These are phyloP conservation scores for Rhynchospora tenuis DNA, from an alignment of 176 grass and related monocot species.

Conservation along the genomic window DNA sequence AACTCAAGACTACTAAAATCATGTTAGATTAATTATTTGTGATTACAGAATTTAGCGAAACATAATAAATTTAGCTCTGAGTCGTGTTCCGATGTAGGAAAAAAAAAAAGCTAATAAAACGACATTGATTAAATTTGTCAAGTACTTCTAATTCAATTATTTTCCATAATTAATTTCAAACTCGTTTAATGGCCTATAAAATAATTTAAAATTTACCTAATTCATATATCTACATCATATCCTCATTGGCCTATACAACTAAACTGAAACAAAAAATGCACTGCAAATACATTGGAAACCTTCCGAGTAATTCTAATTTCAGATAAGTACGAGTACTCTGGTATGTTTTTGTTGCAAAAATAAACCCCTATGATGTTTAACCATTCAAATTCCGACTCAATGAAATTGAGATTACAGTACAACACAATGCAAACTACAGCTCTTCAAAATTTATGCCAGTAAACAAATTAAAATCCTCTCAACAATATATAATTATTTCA, in stretches of 20 bases:
- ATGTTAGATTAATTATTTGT: too few species aligned
- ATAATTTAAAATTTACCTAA: not conserved
- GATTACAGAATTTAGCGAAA: too few species aligned
- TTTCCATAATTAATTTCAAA: not conserved
- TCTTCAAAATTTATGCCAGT: not conserved
- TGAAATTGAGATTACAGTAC: not conserved
- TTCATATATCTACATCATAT: not conserved
- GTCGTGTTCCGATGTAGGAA: too few species aligned
- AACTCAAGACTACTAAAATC: too few species aligned
- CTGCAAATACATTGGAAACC: not conserved
- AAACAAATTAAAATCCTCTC: not conserved
- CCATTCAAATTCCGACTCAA: too few species aligned
- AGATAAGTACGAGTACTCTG: too few species aligned
- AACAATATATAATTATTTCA: not conserved
- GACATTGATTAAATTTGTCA: too few species aligned
- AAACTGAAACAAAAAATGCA: not conserved
- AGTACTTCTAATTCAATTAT: too few species aligned
- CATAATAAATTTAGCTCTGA: too few species aligned
- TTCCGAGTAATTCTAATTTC: not conserved
- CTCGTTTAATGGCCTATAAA: not conserved
- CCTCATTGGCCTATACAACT: not conserved
- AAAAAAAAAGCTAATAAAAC: too few species aligned
- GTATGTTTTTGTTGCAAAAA: not conserved
- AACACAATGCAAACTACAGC: not conserved
- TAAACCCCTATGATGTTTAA: not conserved